Evolutionary conservation across 1,284 basidiomycete genomes (phyloP).

Genomic region (Boletus mariae): DNA sequence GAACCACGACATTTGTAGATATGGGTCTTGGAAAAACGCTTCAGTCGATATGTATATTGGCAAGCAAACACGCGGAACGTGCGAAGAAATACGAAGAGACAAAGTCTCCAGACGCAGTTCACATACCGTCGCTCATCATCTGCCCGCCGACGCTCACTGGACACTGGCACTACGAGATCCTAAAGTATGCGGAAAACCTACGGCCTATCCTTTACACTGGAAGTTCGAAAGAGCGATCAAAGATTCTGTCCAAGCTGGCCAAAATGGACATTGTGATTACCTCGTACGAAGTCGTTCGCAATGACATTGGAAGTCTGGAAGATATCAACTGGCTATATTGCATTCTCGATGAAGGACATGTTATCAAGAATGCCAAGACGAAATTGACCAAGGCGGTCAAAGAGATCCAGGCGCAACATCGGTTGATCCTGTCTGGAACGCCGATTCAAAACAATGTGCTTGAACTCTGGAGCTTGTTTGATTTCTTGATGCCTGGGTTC

Average conservation of each 20-base stretch:
- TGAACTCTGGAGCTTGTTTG: constrained; percentile 98
- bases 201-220: constrained; percentile 89
- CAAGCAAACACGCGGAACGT: constrained; percentile 91
- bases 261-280: constrained; percentile 89
- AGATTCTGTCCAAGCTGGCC: constrained; percentile 62
- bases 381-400: constrained; percentile 98
- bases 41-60: constrained; percentile 97
- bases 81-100: constrained; percentile 66
- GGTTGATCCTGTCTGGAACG: constrained; percentile 93
- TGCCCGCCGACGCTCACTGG: constrained; percentile 97
- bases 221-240: constrained; percentile 80
- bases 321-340: constrained; percentile 91
- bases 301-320: constrained; percentile 83
- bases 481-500: constrained; percentile 99
- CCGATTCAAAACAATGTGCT: constrained; percentile 99
- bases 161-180: constrained; percentile 98
- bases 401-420: constrained; percentile 84
- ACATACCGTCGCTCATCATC: constrained; percentile 91
- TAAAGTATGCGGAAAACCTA: constrained; percentile 88
- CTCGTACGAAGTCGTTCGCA: constrained; percentile 96
- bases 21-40: constrained; percentile 99
- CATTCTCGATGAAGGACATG: constrained; percentile 96
- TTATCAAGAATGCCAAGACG: constrained; percentile 98
- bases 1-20: constrained; percentile 47
- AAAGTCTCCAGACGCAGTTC: constrained; percentile 74